Base-by-base conservation (phyloP, 495 filamentous ascomycete species). In the Hyaloscypha finlandica region DNA sequence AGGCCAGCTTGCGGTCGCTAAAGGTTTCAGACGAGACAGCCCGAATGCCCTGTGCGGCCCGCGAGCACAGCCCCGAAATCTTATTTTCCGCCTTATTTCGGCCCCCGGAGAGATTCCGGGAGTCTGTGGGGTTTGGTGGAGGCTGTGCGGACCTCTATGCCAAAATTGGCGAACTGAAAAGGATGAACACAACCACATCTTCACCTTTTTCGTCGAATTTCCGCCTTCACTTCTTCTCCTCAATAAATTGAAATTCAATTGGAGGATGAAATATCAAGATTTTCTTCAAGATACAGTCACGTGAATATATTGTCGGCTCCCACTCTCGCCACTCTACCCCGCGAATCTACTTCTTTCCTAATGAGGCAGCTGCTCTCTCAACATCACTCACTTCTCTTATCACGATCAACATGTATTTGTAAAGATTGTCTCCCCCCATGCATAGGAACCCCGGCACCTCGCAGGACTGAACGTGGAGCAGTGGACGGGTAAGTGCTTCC, bases 401-500 rank as follows among this genome's bases (percentile, higher is more conserved):
- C 42, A 48, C 16, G 42, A 48, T 48, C 42, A 19, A 16, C 42
- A 48, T 4, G 42, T 19, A 48, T 19, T 48, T 48, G 42, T 6
- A 19, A 19, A 16, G 11, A 16, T 48, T 48, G 42, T 48, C 42
- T 14, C 8, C 16, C 42, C 4, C 16, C 42, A 48, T 48, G 42
- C 42, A 14, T 48, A 48, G 42, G 12, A 16, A 48, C 16, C 42
- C 42, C 16, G 4, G 42, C 16, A 1, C 16, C 3, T 48, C 9
- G 8, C 16, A 48, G 16, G 42, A 16, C 42, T 16, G 6, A 12
- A 48, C 42, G 42, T 48, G 2, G 42, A 19, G n/a, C 20, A 56
- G 53, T 32, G 53, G 53, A 56, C 53, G 53, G 53, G 30, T n/a
- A n/a, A 56, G 22, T 56, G 53, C 53, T 56, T 56, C 53, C 53